Conservation (phyloP, 2,329 filamentous ascomycete genomes). For the Ophioceras dolichostomum region DNA sequence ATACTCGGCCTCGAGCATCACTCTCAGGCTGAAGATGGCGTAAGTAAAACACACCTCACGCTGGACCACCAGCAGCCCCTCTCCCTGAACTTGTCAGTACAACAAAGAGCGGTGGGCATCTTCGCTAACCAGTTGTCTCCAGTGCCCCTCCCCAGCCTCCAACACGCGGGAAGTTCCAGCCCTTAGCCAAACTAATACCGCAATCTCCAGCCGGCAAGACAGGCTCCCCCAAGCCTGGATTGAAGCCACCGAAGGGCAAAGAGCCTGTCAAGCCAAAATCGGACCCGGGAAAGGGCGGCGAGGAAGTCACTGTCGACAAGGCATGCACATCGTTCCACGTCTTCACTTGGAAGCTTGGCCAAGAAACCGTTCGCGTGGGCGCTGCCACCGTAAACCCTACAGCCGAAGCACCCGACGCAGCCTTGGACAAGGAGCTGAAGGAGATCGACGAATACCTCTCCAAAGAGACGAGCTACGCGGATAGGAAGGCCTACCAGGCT, state of each 20-base stretch:
- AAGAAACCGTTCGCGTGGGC: neutral
- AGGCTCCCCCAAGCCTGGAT: too few relatives aligned
- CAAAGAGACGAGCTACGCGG: conserved; percentile 5
- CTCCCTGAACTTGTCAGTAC: too few relatives aligned
- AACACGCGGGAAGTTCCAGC: conserved; percentile 1
- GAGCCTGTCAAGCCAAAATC: neutral
- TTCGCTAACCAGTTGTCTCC: too few relatives aligned
- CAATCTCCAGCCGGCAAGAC: too few relatives aligned
- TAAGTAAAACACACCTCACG: conserved; percentile 4
- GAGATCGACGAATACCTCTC: conserved; percentile 8
- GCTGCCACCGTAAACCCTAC: neutral
- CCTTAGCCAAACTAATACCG: too few relatives aligned
- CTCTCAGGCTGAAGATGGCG: conserved; percentile 9
- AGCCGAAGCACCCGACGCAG: neutral
- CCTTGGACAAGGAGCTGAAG: conserved; percentile 2
- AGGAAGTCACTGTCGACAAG: neutral
- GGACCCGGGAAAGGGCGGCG: neutral
- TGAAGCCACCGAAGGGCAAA: conserved; percentile 2
- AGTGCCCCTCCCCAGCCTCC: neutral
- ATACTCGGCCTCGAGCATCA: conserved; percentile 8
- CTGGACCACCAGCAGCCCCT: too few relatives aligned
- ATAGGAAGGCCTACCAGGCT: conserved; percentile 8
- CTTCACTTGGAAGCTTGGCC: conserved; percentile 13
- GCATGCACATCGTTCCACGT: conserved; percentile 10
- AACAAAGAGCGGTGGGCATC: too few relatives aligned